Evolutionary conservation across 1,284 basidiomycete genomes (phyloP), one percentile per base, ranked within the genome.

Genomic region (Ganoderma multipileum): DNA sequence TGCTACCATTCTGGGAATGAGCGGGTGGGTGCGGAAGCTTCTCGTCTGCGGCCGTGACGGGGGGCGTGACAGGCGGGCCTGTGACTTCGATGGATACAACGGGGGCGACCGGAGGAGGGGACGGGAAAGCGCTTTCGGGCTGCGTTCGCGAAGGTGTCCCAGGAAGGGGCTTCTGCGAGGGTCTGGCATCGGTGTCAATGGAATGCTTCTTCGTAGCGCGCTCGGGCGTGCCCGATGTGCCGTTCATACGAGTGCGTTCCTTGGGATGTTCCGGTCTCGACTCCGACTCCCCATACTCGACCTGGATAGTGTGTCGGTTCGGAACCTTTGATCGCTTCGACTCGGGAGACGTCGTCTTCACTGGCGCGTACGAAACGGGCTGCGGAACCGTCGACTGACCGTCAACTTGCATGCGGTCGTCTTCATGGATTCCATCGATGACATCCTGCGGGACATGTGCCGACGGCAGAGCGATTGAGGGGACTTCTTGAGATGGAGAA

Each of bases 271-370:
- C 72, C 72, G 78, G 65, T 68, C 73, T 73, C 62, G 62, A 77
- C 70, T 79, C 81, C 28, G 78, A 79, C 75, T 79, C 79, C 28
- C 91, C 91, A 74, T 96, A 96, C 79, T 97, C 96, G 66, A 98
- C 91, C 79, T 98, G 95, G 52, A 97, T 95, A 2, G 96, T 97
- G 80, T 97, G 95, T 18, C 92, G 82, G 78, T 91, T 88, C 64
- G 79, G 84, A 23, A 77, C 79, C 65, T 81, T 83, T 77, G 82
- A 81, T 73, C 83, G 83, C 68, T 78, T 77, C 14, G 78, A 71
- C 61, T 84, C 82, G 20, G 80, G 74, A 11, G 79, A 77, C 6
- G 77, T 73, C 62, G 71, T 76, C 71, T 77, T 78, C 72, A 75
- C 75, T 47, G 77, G 74, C 23, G 79, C 79, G 47, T 77, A 69